These are phyloP conservation scores for Gracilaria gracilis DNA, from an alignment of 23 red algal genomes.

Conservation along the genomic window DNA sequence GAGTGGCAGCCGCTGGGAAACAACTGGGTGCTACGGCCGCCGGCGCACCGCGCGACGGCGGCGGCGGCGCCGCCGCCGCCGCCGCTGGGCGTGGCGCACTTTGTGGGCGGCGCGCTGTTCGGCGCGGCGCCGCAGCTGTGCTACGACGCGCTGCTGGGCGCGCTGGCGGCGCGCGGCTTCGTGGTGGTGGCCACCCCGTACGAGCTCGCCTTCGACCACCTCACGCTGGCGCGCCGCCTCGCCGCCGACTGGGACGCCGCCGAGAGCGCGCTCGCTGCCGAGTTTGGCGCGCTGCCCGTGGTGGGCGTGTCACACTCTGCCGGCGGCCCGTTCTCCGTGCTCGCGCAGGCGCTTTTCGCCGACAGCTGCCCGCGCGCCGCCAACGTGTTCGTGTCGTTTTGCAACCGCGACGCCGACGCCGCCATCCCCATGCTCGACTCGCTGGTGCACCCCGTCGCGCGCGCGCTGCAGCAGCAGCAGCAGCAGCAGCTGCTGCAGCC, in stretches of 20 bases:
- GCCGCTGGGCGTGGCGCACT: slow-evolving; percentile 78
- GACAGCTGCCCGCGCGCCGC: slow-evolving; percentile 44
- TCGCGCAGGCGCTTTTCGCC: slow-evolving; percentile 69
- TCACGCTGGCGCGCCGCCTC: slow-evolving; percentile 46
- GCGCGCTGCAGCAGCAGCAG: not conserved
- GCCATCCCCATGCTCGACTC: slow-evolving; percentile 68
- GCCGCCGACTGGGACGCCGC: slow-evolving; percentile 50
- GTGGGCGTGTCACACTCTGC: slow-evolving; percentile 84
- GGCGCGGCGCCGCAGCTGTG: slow-evolving; percentile 74
- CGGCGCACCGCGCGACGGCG: too few species aligned
- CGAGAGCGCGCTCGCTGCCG: slow-evolving; percentile 64
- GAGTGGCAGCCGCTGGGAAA: slow-evolving; percentile 31
- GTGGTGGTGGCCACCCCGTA: slow-evolving; percentile 86
- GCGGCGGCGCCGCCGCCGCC: not conserved
- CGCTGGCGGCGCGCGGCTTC: slow-evolving; percentile 58
- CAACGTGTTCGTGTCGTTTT: slow-evolving; percentile 73
- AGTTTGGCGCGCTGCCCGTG: slow-evolving; percentile 81
- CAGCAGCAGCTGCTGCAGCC: too few species aligned
- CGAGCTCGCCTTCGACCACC: slow-evolving; percentile 69
- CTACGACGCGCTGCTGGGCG: slow-evolving; percentile 68
- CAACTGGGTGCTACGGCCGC: slow-evolving; percentile 28
- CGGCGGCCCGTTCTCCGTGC: slow-evolving; percentile 71
- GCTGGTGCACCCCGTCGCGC: slow-evolving; percentile 24
- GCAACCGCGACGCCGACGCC: slow-evolving; percentile 53
- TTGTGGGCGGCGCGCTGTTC: slow-evolving; percentile 93